Evolutionary conservation across 768 basidiomycete genomes (phyloP), one percentile per base, ranked within the genome.

Genomic region (Amanita phalloides): DNA sequence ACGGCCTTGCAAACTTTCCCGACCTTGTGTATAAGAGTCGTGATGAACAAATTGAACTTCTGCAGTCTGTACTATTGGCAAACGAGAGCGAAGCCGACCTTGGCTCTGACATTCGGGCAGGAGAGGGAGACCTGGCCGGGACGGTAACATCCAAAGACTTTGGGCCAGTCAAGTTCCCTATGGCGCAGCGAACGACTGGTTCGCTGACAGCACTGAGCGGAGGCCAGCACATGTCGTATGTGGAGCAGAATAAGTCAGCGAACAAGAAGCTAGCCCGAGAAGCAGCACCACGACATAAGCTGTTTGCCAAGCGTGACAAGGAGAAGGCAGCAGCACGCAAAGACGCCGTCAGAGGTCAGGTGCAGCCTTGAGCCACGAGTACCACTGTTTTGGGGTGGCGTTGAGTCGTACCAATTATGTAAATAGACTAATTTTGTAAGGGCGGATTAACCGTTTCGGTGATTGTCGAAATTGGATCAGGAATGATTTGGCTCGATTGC

Each of bases 41-140:
- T 61, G 84, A 91, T 59, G 90, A 96, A 62, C 95, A 98, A 69
- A 95, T 98, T 54, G 95, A 97, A 64, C 81, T 99, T 14, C 76
- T 99, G n/a, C 86, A 89, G 53, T 86, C 89, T 5, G 94, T 98
- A 14, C 74, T 98, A 17, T 74, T 92, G 55, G 89, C 92, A 30
- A 91, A 88, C 65, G 95, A 96, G 64, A 84, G 81, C 57, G 90
- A 86, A 60, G 91, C 90, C 13, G 90, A 93, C 60, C 78, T 92
- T 46, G 91, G 90, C 33, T 76, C 81, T 32, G 94, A 94, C 62
- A 78, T 93, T 49, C 78, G 79, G 52, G 84, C 77, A n/a, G 79
- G 74, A n/a, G 86, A 89, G 62, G 89, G 86, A 6, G 90, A 91
- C 62, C 71, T 91, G 23, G 83, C 86, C 11, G 90, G 90, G 17